Conservation (phyloP, 148 eudicot genomes). For the Cornus kousa region DNA sequence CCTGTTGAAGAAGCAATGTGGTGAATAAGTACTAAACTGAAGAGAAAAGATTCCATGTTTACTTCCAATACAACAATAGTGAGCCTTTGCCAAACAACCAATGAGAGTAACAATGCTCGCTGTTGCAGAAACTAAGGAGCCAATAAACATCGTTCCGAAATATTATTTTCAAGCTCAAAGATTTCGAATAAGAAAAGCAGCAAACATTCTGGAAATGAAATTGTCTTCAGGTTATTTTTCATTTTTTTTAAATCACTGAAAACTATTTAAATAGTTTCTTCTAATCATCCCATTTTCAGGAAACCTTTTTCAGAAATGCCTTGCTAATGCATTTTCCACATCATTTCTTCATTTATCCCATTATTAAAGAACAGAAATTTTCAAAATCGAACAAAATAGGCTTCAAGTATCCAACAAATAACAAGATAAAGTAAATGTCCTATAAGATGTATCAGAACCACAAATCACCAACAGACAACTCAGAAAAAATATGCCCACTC, state of each 20-base stretch:
- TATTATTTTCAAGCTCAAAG: background rate
- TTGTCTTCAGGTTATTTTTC: background rate
- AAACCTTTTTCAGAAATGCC: background rate
- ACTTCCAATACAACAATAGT: background rate
- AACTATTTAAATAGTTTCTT: background rate
- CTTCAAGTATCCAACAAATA: too few relatives aligned
- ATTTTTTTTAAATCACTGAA: too few relatives aligned
- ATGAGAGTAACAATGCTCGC: background rate
- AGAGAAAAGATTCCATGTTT: background rate
- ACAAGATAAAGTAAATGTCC: too few relatives aligned
- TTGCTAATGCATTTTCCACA: background rate
- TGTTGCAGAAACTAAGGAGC: background rate
- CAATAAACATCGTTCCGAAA: background rate
- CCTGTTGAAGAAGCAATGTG: constrained; percentile 42
- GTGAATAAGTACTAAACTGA: background rate
- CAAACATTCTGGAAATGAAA: background rate
- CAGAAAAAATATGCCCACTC: too few relatives aligned
- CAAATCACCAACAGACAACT: too few relatives aligned
- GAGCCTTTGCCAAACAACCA: background rate
- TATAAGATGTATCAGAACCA: too few relatives aligned
- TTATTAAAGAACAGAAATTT: too few relatives aligned
- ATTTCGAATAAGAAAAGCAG: background rate
- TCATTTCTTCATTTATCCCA: background rate
- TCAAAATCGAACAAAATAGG: too few relatives aligned
- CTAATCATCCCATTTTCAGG: background rate